phyloP scores from a whole-genome alignment of 2,329 filamentous ascomycete genomes.

The Colletotrichum cordylinicola region DNA sequence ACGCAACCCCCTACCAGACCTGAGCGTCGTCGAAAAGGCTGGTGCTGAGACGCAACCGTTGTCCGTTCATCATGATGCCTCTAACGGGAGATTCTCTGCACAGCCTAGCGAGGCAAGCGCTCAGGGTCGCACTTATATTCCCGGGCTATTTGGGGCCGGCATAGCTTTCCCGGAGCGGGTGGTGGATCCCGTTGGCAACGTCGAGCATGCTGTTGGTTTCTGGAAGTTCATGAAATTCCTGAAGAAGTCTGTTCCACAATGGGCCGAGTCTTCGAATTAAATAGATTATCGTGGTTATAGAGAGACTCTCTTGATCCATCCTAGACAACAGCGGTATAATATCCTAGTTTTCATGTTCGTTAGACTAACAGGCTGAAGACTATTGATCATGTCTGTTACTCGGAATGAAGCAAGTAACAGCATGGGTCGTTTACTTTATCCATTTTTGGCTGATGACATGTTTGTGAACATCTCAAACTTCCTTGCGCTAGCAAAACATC shows the following conservation, averaged over 20 bases:
- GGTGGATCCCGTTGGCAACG: background rate
- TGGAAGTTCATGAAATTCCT: background rate
- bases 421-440: background rate
- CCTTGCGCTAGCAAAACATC: background rate
- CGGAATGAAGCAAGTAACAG: background rate
- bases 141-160: background rate
- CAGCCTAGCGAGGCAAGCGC: background rate
- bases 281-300: background rate
- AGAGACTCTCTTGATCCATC: background rate
- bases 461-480: background rate
- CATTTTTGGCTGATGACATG: background rate
- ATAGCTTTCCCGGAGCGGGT: background rate
- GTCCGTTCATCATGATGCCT: background rate
- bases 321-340: background rate
- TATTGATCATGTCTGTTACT: background rate
- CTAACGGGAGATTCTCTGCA: background rate
- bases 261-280: background rate
- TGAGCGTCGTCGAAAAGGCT: background rate
- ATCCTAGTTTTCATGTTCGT: background rate
- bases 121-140: background rate
- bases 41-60: background rate
- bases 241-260: background rate
- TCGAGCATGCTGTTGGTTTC: background rate
- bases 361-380: background rate
- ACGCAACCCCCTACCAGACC: background rate